Evolutionary conservation across 177 flowering plant genomes (phyloP), one percentile per base, ranked within the genome.

Genomic region (Vitis hybrid): DNA sequence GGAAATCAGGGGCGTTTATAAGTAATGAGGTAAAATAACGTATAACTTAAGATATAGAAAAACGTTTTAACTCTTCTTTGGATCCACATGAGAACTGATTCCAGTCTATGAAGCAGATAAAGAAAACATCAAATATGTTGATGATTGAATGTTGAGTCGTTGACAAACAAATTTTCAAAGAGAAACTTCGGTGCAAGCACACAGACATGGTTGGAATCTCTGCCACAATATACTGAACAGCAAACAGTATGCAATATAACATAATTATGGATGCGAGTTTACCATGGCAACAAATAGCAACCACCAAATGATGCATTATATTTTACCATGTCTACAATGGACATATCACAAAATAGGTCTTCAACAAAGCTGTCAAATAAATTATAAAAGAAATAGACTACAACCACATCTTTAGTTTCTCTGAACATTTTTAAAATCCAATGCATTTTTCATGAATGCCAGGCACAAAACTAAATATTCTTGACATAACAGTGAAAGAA

Each of bases 1-100:
- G 78, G 23, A 69, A 77, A 72, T 26, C 19, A 71, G 49, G 65
- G 49, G 60, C n/a, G 51, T 2, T 51, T 17, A 60, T 64, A 11
- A 48, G 18, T 55, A 7, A 15, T 11, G 8, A 8, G 60, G 60
- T 14, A 60, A 23, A 23, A 60, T 60, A 11, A 39, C 9, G 1
- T 39, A 39, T 39, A 39, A 39, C 48, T 39, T 39, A 39, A 55
- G 57, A 55, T 4, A 55, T 0, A 14, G 32, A 55, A 55, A n/a
- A n/a, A 14, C 12, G 57, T 15, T 15, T 55, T 13, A 0, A 13
- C 15, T 14, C 17, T 14, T 0, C 17, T 55, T 55, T 6, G n/a
- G n/a, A 6, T 15, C 18, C 17, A 55, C 11, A 55, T 12, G 32
- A 12, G 15, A 14, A 55, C 2, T 15, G n/a, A 19, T 18, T 21